Base-by-base conservation (phyloP, 148 eudicot species). In the Fagopyrum tataricum region DNA sequence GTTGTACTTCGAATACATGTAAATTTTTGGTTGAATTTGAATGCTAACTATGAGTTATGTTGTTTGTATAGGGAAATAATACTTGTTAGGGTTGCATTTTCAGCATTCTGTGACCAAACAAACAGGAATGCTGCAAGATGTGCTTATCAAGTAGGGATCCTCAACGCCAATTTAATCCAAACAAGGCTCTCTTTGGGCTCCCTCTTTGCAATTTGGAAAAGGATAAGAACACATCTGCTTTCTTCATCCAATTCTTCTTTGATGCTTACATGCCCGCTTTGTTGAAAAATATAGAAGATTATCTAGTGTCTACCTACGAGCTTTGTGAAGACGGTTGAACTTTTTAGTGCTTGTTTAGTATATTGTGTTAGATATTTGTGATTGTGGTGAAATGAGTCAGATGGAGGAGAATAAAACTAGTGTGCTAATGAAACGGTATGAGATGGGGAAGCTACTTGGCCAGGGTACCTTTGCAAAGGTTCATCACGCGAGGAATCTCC, bases 41-140 rank as follows among this genome's bases (percentile, higher is more conserved):
- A 5, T 31, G 39, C 69, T 64, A 37, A 64, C 20, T 13, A 64
- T 64, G 43, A 1, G 9, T 13, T 31, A 13, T 64, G 42, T 12
- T 15, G 49, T 8, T 46, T 46, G 3, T 46, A 13, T 46, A 7
- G 49, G 49, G 7, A 10, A 46, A 46, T 6, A 31, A 14, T 64
- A 43, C 3, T 31, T 7, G 2, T 5, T 31, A 5, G 44, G 39
- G 18, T 37, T n/a, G 31, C 9, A n/a, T 70, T 51, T 70, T 44
- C 72, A 70, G 31, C 37, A 67, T 67, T 43, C 52, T 74, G 68
- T 48, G 20, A 31, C 68, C 70, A 80, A 69, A 55, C 37, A 49
- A 62, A 78, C 76, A 87, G 93, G 93, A 87, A 89, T 89, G 97
- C 90, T 76, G 93, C 82, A 87, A 89, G 88, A 88, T 91, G 90